These are phyloP conservation scores for Pichia membranifaciens DNA, from an alignment of 805 yeast genomes.

Conservation along the genomic window DNA sequence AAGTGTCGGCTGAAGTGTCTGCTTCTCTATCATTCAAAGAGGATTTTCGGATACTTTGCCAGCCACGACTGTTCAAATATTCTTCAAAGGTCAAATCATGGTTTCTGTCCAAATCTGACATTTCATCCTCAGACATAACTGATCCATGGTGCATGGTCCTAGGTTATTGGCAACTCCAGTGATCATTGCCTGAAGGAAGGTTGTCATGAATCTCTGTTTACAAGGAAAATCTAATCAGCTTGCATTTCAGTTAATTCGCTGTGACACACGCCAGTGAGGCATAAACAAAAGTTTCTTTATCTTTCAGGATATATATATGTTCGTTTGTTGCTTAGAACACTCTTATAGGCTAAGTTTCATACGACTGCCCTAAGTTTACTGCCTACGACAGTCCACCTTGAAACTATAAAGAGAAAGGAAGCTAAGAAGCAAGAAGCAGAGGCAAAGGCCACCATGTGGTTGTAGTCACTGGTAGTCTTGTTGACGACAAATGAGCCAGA, in stretches of 20 bases:
- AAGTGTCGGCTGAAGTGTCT: neutral
- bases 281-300: no score
- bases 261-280: no score
- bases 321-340: no score
- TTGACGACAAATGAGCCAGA: conserved; percentile 34
- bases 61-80: neutral
- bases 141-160: no score
- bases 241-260: no score
- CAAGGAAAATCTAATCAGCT: no score
- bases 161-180: no score
- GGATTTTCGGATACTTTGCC: conserved; percentile 1
- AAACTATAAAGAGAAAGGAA: conserved; percentile 35
- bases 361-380: conserved; percentile 15
- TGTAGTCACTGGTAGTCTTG: conserved; percentile 31
- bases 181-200: no score
- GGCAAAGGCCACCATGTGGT: conserved; percentile 31
- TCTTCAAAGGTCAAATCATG: conserved; percentile 3
- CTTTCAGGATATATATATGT: no score
- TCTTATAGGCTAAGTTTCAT: no score
- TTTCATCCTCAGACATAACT: neutral
- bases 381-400: conserved; percentile 44
- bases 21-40: neutral
- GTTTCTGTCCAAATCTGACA: neutral
- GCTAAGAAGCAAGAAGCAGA: conserved; percentile 23
- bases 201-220: no score